Conservation (phyloP, 1,139 yeast genomes). For the Geotrichum macrosporum region DNA sequence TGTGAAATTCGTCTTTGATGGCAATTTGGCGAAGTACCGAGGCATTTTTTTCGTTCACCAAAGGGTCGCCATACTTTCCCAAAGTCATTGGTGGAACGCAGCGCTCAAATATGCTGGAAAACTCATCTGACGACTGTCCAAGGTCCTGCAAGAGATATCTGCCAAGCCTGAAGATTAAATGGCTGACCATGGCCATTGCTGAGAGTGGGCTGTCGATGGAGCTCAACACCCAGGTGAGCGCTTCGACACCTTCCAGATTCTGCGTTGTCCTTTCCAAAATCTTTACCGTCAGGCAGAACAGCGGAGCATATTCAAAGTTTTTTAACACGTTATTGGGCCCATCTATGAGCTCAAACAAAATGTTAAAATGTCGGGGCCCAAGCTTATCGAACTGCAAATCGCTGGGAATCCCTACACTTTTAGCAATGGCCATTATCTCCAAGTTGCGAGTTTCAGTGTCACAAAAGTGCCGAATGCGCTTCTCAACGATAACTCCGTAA, state of each 20-base stretch:
- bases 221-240: conserved; percentile 7
- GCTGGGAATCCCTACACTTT: conserved; percentile 7
- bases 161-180: conserved; percentile 9
- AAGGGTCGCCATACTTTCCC: conserved; percentile 5
- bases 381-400: neutral
- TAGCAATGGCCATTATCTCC: neutral
- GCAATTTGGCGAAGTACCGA: neutral
- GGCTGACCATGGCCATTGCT: conserved; percentile 9
- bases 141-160: conserved; percentile 1
- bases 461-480: conserved; percentile 1
- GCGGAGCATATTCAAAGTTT: conserved; percentile 6
- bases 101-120: conserved; percentile 1
- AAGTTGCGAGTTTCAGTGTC: conserved; percentile 1
- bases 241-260: conserved; percentile 9
- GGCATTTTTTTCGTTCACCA: neutral
- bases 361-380: conserved; percentile 1
- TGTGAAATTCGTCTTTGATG: conserved; percentile 1
- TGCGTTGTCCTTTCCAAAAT: conserved; percentile 10
- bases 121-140: conserved; percentile 2
- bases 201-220: conserved; percentile 10
- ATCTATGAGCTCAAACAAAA: conserved; percentile 17
- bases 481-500: neutral
- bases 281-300: conserved; percentile 12
- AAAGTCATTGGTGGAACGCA: conserved; percentile 5
- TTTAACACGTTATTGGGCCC: conserved; percentile 11